These are phyloP conservation scores for Nakazawaea holstii DNA, from an alignment of 805 yeast species.

Conservation along the genomic window DNA sequence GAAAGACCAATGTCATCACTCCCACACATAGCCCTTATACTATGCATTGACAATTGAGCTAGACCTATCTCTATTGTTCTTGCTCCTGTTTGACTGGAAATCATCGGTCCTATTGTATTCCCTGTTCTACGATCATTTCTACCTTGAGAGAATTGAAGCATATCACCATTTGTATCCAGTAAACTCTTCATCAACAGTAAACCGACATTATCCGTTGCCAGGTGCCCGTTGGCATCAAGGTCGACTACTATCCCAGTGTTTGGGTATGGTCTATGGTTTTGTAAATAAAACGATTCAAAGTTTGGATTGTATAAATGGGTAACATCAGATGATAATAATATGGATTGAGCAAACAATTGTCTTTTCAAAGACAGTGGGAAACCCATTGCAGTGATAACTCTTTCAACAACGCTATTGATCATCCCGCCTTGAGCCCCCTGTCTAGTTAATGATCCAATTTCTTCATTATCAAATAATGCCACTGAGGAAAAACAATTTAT, in stretches of 20 bases:
- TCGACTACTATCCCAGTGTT: slow-evolving; percentile 70
- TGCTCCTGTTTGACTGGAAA: slow-evolving; percentile 61
- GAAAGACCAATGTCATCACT: slow-evolving; percentile 73
- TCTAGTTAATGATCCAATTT: slow-evolving; percentile 73
- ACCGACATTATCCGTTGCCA: slow-evolving; percentile 80
- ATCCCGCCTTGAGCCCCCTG: slow-evolving; percentile 81
- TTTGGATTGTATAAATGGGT: slow-evolving; percentile 80
- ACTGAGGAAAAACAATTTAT: slow-evolving; percentile 47
- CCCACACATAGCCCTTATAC: slow-evolving; percentile 80
- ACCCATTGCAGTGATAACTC: slow-evolving; percentile 30
- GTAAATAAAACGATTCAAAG: slow-evolving; percentile 58
- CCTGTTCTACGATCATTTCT: slow-evolving; percentile 83
- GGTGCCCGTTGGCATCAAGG: slow-evolving; percentile 72
- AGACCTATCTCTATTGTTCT: slow-evolving; percentile 78
- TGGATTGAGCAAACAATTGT: slow-evolving; percentile 51
- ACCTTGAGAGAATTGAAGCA: slow-evolving; percentile 75
- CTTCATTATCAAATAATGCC: slow-evolving; percentile 75
- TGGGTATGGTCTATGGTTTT: slow-evolving; percentile 73
- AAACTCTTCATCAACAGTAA: slow-evolving; percentile 65
- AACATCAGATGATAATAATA: slow-evolving; percentile 80
- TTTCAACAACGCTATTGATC: slow-evolving; percentile 53
- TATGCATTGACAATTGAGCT: slow-evolving; percentile 82
- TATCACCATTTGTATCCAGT: slow-evolving; percentile 58
- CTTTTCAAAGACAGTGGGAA: not conserved
- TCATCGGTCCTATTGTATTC: slow-evolving; percentile 79